Evolutionary conservation across 108 stramenopile species (phyloP), one percentile per base, ranked within the genome.

Genomic region (Conticribra guillardii): DNA sequence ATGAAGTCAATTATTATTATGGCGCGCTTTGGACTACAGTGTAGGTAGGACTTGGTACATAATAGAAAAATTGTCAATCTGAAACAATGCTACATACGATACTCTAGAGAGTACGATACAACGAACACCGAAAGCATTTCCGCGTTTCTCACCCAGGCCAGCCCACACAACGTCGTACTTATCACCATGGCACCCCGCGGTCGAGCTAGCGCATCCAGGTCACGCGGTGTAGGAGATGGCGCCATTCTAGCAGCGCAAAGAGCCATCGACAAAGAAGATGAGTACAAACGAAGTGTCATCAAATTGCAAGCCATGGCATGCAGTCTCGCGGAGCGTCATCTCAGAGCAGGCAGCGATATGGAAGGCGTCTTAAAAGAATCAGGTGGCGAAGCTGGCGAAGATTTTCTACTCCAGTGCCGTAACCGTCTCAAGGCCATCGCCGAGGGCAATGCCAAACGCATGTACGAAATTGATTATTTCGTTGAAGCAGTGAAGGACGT

Each of bases 371-470:
- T 87, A 27, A 48, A 68, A 29, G 64, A 46, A 44, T 26, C 57
- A 0, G 76, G 54, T 24, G 57, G 48, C 31, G 60, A 68, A n/a
- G 56, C 67, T 15, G 41, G 55, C 14, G 53, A 56, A 16, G 24
- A 45, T 2, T 80, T 79, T 28, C 46, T 85, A 22, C 47, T 70
- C 14, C 51, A 74, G 18, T 64, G 71, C 15, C 83, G 85, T 17
- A 56, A 79, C 15, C 53, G 80, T 21, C 69, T 89, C 64, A 85
- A 82, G 70, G 60, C 44, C 4, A 51, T 85, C 17, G 74, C 81
- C 7, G 74, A 70, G 68, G 71, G 76, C 9, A 89, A 89, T 71
- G 83, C 78, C 24, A 53, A 65, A 44, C 50, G 71, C 5, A 65
- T 60, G 69, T 28, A 81, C 17, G 80, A 81, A 27, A 73, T 81